These are phyloP conservation scores for Teratosphaeria nubilosa DNA, from an alignment of 2,329 filamentous ascomycete genomes.

Conservation along the genomic window DNA sequence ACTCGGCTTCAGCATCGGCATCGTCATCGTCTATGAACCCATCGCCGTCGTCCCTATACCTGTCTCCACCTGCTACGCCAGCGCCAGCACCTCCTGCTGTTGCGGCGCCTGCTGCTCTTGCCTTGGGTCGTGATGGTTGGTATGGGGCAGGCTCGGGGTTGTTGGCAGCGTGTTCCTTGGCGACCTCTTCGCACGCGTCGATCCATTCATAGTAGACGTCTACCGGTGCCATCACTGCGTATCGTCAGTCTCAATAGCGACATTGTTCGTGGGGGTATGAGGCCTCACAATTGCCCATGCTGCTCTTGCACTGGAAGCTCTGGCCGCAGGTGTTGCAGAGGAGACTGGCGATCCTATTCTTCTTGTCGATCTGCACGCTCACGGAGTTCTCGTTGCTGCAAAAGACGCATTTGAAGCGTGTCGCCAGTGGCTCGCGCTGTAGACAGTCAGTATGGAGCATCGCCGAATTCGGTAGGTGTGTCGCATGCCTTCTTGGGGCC, in stretches of 20 bases:
- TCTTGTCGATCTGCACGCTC: constrained; percentile 86
- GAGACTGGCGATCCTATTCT: constrained; percentile 72
- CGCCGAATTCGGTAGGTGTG: background rate
- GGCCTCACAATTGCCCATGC: constrained; percentile 69
- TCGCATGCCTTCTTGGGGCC: constrained; percentile 65
- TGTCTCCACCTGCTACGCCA: constrained; percentile 20
- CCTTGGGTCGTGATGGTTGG: background rate
- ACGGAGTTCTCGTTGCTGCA: constrained; percentile 97
- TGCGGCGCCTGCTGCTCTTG: constrained; percentile 5
- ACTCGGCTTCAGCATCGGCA: constrained; percentile 25
- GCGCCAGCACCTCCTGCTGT: constrained; percentile 5
- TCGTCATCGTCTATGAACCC: constrained; percentile 29
- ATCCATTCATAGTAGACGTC: constrained; percentile 99
- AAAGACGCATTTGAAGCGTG: constrained; percentile 91
- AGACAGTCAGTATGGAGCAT: constrained; percentile 3
- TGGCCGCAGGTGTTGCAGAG: constrained; percentile 91
- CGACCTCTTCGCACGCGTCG: constrained; percentile 74
- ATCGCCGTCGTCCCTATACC: constrained; percentile 21
- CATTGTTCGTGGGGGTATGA: background rate
- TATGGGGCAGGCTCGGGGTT: constrained; percentile 8
- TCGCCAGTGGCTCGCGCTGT: constrained; percentile 57
- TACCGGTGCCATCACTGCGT: constrained; percentile 64
- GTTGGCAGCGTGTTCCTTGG: constrained; percentile 47
- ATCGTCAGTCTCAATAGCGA: too few relatives aligned
- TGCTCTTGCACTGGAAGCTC: constrained; percentile 66